These are phyloP conservation scores for Isoetes taiwanensis DNA, from an alignment of 75 land plant genomes.

Conservation along the genomic window DNA sequence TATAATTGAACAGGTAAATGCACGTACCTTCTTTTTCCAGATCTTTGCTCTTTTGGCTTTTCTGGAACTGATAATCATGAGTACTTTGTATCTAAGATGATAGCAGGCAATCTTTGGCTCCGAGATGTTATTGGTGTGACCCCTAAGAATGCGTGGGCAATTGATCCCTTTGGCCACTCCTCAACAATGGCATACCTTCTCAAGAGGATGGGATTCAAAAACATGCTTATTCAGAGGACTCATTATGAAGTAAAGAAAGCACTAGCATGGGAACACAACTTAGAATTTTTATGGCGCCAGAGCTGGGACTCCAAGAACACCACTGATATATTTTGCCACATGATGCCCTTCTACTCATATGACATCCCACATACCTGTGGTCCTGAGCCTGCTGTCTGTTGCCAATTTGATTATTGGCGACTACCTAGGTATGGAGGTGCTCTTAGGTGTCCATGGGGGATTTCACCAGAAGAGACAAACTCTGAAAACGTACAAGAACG, in stretches of 20 bases:
- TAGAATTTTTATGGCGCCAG: constrained; percentile 96
- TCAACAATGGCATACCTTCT: constrained; percentile 98
- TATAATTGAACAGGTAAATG: constrained; percentile 81
- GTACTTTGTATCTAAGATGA: constrained; percentile 37
- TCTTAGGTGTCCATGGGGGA: constrained; percentile 68
- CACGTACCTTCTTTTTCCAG: background rate
- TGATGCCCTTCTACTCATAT: constrained; percentile 99
- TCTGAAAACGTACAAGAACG: constrained; percentile 72
- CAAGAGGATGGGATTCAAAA: constrained; percentile 88
- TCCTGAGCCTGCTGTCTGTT: constrained; percentile 97
- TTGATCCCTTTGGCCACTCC: constrained; percentile 99
- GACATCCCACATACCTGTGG: constrained; percentile 99
- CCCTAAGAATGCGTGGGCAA: constrained; percentile 98
- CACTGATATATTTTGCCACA: constrained; percentile 95
- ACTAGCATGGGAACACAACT: constrained; percentile 55
- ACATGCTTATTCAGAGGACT: constrained; percentile 97
- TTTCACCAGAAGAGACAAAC: constrained; percentile 62
- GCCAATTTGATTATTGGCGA: constrained; percentile 97
- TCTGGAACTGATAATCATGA: background rate
- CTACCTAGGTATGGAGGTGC: constrained; percentile 50
- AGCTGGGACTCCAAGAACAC: constrained; percentile 81
- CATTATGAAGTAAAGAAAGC: constrained; percentile 97
- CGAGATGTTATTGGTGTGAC: constrained; percentile 69
- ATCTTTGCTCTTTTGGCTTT: background rate
- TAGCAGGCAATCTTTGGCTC: constrained; percentile 89